Evolutionary conservation across 345 rosid genomes (phyloP).

Genomic region (Bretschneidera sinensis): DNA sequence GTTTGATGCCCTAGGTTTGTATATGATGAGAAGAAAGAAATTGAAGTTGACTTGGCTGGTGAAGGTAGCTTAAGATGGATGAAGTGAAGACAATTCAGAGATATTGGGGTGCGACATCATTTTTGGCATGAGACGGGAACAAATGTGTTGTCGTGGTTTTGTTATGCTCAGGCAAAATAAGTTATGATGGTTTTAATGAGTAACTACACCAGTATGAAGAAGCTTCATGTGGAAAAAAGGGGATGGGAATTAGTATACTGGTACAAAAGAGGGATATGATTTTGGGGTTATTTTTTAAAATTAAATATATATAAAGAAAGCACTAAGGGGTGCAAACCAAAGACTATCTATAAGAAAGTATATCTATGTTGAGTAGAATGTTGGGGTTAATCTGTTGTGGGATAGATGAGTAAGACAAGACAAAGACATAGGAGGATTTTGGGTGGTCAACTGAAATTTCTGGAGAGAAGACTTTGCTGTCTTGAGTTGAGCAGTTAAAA

Average conservation of each 20-base stretch:
- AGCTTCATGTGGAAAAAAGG: not conserved
- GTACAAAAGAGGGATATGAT: not conserved
- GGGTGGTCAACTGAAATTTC: not conserved
- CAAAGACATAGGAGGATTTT: no score
- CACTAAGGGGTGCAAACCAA: no score
- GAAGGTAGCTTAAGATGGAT: not conserved
- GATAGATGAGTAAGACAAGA: not conserved
- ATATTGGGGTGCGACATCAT: not conserved
- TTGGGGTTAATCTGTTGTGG: no score
- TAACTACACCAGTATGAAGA: not conserved
- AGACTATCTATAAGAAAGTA: no score
- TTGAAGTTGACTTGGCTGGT: not conserved
- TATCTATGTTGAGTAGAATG: no score
- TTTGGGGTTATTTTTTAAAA: not conserved
- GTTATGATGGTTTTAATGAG: not conserved
- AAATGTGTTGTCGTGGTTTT: no score
- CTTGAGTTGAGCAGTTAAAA: not conserved
- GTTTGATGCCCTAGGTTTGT: not conserved
- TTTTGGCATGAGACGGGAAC: not conserved
- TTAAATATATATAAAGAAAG: no score
- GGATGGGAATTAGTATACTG: no score
- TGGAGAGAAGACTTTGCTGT: not conserved
- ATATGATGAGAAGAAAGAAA: not conserved
- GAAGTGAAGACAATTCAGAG: not conserved
- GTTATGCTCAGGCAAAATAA: not conserved